These are phyloP conservation scores for Parathielavia appendiculata DNA, from an alignment of 495 filamentous ascomycete species.

Conservation along the genomic window DNA sequence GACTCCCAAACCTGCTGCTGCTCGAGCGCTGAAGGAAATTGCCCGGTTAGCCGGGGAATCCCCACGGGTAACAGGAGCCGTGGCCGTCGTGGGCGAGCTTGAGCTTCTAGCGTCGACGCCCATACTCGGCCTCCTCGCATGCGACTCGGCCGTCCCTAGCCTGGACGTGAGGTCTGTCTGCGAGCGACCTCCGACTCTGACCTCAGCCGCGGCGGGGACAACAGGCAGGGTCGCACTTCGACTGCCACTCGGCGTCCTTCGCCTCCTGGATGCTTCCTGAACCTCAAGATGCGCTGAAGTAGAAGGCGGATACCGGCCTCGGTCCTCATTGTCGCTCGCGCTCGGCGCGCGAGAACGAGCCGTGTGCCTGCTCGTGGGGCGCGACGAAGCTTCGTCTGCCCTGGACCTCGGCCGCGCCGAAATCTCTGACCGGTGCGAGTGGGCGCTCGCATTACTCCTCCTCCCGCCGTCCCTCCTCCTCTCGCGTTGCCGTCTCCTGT, in stretches of 20 bases:
- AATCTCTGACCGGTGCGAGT: constrained; percentile 31
- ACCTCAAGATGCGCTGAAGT: constrained; percentile 42
- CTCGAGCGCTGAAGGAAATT: constrained; percentile 27
- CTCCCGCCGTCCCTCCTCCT: constrained; percentile 35
- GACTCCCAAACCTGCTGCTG: constrained; percentile 16
- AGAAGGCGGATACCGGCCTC: constrained; percentile 44
- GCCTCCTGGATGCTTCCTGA: constrained; percentile 37
- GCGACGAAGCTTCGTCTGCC: constrained; percentile 23
- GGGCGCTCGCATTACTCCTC: constrained; percentile 38
- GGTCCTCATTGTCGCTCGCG: constrained; percentile 34
- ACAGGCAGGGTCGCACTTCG: constrained; percentile 44
- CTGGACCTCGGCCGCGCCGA: constrained; percentile 27
- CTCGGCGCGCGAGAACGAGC: constrained; percentile 39
- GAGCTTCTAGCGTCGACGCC: constrained; percentile 40
- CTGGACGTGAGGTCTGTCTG: constrained; percentile 55
- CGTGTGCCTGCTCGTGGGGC: constrained; percentile 39
- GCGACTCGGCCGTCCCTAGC: constrained; percentile 35
- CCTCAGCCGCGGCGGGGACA: constrained; percentile 36
- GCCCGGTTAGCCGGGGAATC: constrained; percentile 16
- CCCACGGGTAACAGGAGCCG: constrained; percentile 5
- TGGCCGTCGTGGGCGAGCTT: constrained; percentile 31
- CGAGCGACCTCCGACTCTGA: constrained; percentile 42
- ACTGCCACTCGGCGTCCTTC: constrained; percentile 38
- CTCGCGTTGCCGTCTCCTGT: constrained; percentile 63
- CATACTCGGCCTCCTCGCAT: constrained; percentile 37